Evolutionary conservation across 192 early-diverging fungal genomes (phyloP).

Genomic region (Thamnidium elegans): DNA sequence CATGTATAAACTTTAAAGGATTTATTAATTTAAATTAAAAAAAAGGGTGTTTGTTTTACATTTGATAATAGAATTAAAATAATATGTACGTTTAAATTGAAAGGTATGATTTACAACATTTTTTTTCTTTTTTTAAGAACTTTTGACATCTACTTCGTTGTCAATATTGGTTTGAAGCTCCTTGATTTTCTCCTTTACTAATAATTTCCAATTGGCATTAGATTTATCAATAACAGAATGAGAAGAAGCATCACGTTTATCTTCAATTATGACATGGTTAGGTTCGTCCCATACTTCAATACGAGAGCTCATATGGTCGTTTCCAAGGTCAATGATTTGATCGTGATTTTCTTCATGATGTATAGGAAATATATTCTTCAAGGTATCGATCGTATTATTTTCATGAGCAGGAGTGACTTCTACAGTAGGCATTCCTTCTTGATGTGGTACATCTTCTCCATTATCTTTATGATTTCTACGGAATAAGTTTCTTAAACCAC

Average conservation of each 20-base stretch:
- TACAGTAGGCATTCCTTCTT: no score
- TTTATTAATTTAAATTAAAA: no score
- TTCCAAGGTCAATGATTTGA: neutral
- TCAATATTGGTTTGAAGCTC: neutral
- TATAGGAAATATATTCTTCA: neutral
- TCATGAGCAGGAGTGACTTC: neutral
- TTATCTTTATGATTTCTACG: neutral
- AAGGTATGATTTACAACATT: no score
- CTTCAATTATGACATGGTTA: slow-evolving; percentile 17
- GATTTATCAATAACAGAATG: slow-evolving; percentile 17
- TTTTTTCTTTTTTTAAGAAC: no score
- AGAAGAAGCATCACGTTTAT: neutral
- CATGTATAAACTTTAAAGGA: no score
- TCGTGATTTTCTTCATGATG: neutral
- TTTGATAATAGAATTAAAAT: no score
- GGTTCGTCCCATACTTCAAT: slow-evolving; percentile 31
- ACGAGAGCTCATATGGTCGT: neutral
- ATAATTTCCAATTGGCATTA: slow-evolving; percentile 14
- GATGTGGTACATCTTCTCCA: no score
- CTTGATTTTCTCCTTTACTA: slow-evolving; percentile 25
- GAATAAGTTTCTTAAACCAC: slow-evolving; percentile 8
- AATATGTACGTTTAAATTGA: no score
- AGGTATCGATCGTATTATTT: neutral
- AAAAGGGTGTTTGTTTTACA: no score
- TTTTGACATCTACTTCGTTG: neutral